Evolutionary conservation across 768 basidiomycete genomes (phyloP), one percentile per base, ranked within the genome.

Genomic region (Tulasnella sp.): DNA sequence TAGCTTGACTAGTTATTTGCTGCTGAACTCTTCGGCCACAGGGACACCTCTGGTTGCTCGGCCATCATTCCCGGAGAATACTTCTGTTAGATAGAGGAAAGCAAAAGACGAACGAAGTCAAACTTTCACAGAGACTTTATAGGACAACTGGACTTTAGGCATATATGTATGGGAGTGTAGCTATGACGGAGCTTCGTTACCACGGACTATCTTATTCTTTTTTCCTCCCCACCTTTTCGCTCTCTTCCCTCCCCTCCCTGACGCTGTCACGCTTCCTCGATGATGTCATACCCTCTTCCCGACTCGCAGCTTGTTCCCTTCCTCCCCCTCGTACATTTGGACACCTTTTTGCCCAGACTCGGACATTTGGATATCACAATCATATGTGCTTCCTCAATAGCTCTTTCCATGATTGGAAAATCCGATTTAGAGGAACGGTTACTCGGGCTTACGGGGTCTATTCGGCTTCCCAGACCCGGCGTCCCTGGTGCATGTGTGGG

Each of bases 21-120:
- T 15, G 12, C 7, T 37, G 58, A 19, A 19, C 17, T 39, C 54
- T 64, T 64, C 58, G 25, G 7, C 14, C 1, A 1, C 15, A 71
- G 45, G 64, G 76, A 77, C 38, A 77, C 76, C 9, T 29, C 40
- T 25, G 76, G 76, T 39, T 77, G 76, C 42, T 34, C 25, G 2
- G 31, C 25, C 6, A 49, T 72, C 34, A 77, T 72, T 11, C 76
- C 76, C 7, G 76, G 76, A 12, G 54, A 72, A 36, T 77, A 77
- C 71, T n/a, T n/a, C n/a, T 77, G 71, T 22, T 34, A 64, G 22
- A 49, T n/a, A n/a, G n/a, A 14, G 58, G 1, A 64, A 64, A 64
- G 1, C 7, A 7, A n/a, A 34, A 7, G 31, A 3, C 11, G 25
- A 2, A 31, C 12, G 58, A 29, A 29, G 5, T 64, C 31, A 25